These are phyloP conservation scores for Aureobasidium musti DNA, from an alignment of 2,329 filamentous ascomycete genomes.

Conservation along the genomic window DNA sequence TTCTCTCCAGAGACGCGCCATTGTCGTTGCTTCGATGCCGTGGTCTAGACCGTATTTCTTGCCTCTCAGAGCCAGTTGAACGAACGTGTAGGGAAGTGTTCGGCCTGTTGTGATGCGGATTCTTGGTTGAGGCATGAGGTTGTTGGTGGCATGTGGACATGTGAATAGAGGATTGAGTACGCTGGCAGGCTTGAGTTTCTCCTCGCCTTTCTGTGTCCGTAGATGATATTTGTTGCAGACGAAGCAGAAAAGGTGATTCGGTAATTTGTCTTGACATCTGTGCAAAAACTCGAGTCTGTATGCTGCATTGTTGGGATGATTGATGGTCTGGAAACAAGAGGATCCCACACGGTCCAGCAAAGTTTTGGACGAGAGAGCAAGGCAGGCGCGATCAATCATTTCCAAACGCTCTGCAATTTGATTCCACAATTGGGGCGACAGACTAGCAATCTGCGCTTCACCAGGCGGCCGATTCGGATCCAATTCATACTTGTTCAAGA, in stretches of 20 bases:
- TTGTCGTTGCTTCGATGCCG: conserved; percentile 51
- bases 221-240: conserved; percentile 59
- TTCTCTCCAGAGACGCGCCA: conserved; percentile 59
- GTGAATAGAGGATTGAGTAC: conserved; percentile 59
- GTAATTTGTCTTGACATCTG: conserved; percentile 54
- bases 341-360: conserved; percentile 49
- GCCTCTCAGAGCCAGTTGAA: conserved; percentile 58
- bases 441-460: conserved; percentile 49
- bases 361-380: conserved; percentile 53
- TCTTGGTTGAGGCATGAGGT: conserved; percentile 50
- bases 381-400: conserved; percentile 52
- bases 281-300: conserved; percentile 56
- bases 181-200: conserved; percentile 56
- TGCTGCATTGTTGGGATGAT: conserved; percentile 48
- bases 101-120: conserved; percentile 58
- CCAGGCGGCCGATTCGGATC: conserved; percentile 27
- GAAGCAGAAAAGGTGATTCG: conserved; percentile 61
- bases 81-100: conserved; percentile 59
- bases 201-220: conserved; percentile 55
- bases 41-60: conserved; percentile 51
- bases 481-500: conserved; percentile 32
- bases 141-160: conserved; percentile 57
- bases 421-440: conserved; percentile 52
- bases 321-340: conserved; percentile 45
- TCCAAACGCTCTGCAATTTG: conserved; percentile 47